phyloP scores from a whole-genome alignment of 2,329 filamentous ascomycete genomes.

The Arachnomyces sp. region DNA sequence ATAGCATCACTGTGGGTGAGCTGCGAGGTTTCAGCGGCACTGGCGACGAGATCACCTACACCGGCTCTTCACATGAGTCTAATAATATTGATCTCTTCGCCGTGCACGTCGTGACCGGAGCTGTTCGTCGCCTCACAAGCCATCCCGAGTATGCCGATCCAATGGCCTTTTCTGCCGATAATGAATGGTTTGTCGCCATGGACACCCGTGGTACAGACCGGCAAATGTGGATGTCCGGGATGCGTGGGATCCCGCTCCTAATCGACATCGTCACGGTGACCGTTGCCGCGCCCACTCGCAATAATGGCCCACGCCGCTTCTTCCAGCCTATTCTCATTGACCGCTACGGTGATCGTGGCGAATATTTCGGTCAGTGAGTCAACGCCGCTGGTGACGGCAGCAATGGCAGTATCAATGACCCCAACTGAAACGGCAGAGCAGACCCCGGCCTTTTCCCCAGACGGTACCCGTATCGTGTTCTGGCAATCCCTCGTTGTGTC shows the following conservation, averaged over 20 bases:
- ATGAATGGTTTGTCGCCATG: conserved; percentile 37
- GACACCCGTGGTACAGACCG: conserved; percentile 38
- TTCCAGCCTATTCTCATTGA: conserved; percentile 42
- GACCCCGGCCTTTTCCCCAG: conserved; percentile 39
- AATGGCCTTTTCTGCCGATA: conserved; percentile 36
- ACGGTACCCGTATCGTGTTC: conserved; percentile 39
- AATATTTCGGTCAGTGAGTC: conserved; percentile 39
- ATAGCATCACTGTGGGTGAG: conserved; percentile 35
- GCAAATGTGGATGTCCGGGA: conserved; percentile 34
- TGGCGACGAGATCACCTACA: conserved; percentile 36
- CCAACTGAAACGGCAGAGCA: conserved; percentile 43
- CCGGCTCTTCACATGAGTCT: conserved; percentile 35
- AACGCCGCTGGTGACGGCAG: conserved; percentile 32
- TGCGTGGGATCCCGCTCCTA: conserved; percentile 39
- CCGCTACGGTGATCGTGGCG: conserved; percentile 36
- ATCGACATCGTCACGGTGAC: conserved; percentile 30
- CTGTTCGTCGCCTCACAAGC: conserved; percentile 35
- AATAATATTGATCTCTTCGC: conserved; percentile 42
- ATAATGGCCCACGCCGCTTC: conserved; percentile 41
- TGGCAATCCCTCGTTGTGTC: conserved; percentile 33
- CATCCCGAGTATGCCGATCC: conserved; percentile 42
- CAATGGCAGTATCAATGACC: conserved; percentile 35
- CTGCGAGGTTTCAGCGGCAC: conserved; percentile 39
- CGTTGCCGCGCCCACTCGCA: conserved; percentile 35
- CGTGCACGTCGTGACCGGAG: conserved; percentile 33